A percentile compares a stretch with the other conserved stretches of the same genome.
These are phyloP conservation scores for Botryosphaeria agaves DNA, from an alignment of 2,329 filamentous ascomycete species.

Conservation along the genomic window DNA sequence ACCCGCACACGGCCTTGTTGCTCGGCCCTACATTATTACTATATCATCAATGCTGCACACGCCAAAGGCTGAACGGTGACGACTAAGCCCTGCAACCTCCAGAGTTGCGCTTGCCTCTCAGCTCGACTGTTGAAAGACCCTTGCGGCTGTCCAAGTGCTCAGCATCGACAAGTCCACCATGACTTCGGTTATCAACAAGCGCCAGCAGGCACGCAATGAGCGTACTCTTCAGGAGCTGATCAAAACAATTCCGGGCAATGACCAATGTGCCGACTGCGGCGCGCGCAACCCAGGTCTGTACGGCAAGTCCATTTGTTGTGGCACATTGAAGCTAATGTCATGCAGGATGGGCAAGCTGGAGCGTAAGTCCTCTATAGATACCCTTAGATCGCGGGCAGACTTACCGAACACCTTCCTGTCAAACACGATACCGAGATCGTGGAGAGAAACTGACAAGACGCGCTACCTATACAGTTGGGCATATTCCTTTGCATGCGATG, in stretches of 20 bases:
- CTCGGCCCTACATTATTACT: no score
- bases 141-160: no score
- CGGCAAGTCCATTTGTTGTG: no score
- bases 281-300: conserved; percentile 74
- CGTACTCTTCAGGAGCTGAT: conserved; percentile 79
- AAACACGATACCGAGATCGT: neutral
- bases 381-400: no score
- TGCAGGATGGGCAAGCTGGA: conserved; percentile 94
- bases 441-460: conserved; percentile 9
- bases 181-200: conserved; percentile 71
- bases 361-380: conserved; percentile 49
- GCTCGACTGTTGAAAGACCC: no score
- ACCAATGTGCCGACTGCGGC: conserved; percentile 83
- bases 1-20: no score
- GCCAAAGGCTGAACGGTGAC: no score
- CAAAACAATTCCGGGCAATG: conserved; percentile 70
- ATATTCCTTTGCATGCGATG: conserved; percentile 97
- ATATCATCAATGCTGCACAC: no score
- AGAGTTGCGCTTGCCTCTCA: no score
- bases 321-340: no score
- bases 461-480: conserved; percentile 50
- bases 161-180: no score
- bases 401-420: neutral
- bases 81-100: no score
- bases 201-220: conserved; percentile 95